Percentiles rank a stretch among this genome's conserved stretches.
Evolutionary conservation across 352 stramenopile genomes (phyloP).

Genomic region (Globisporangium sylvaticum): DNA sequence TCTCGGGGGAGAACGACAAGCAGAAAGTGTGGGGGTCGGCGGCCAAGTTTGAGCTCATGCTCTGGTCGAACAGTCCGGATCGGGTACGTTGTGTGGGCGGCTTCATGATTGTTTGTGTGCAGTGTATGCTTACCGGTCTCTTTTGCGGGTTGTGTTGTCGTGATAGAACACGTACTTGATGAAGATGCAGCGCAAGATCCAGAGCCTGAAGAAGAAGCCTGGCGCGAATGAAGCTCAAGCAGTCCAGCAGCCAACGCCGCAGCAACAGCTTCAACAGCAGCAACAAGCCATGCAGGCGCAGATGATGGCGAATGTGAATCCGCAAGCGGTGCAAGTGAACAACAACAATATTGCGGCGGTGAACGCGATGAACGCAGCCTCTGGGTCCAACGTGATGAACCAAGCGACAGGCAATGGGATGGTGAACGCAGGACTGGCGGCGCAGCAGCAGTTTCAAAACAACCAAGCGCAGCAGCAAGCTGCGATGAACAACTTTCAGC

Average conservation of each 20-base stretch:
- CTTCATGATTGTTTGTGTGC: neutral
- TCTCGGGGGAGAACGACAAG: slow-evolving; percentile 78
- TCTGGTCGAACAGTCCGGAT: slow-evolving; percentile 75
- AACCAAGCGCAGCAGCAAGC: slow-evolving; percentile 29
- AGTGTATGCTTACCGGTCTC: neutral
- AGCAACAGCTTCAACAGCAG: slow-evolving; percentile 23
- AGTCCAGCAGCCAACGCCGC: slow-evolving; percentile 19
- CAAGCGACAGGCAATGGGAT: slow-evolving; percentile 22
- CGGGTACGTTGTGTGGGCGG: slow-evolving; percentile 28
- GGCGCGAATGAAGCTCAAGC: slow-evolving; percentile 26
- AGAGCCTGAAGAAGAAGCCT: slow-evolving; percentile 74
- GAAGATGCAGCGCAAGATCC: slow-evolving; percentile 84
- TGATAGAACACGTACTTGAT: slow-evolving; percentile 70
- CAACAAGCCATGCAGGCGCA: slow-evolving; percentile 34
- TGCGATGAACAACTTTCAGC: slow-evolving; percentile 51
- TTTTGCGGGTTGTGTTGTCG: neutral
- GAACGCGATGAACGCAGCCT: slow-evolving; percentile 8
- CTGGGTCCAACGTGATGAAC: slow-evolving; percentile 3
- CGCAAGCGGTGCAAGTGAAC: slow-evolving; percentile 1
- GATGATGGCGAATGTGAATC: slow-evolving; percentile 20
- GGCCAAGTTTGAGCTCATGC: slow-evolving; percentile 85
- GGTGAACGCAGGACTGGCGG: slow-evolving; percentile 6
- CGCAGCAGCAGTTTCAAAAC: slow-evolving; percentile 25
- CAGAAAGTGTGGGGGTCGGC: slow-evolving; percentile 84
- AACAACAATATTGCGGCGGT: slow-evolving; percentile 18